A percentile compares a stretch with the other conserved stretches of the same genome.
Conservation (phyloP, 2,329 filamentous ascomycete genomes). For the Calonectria pseudoreteaudii region DNA sequence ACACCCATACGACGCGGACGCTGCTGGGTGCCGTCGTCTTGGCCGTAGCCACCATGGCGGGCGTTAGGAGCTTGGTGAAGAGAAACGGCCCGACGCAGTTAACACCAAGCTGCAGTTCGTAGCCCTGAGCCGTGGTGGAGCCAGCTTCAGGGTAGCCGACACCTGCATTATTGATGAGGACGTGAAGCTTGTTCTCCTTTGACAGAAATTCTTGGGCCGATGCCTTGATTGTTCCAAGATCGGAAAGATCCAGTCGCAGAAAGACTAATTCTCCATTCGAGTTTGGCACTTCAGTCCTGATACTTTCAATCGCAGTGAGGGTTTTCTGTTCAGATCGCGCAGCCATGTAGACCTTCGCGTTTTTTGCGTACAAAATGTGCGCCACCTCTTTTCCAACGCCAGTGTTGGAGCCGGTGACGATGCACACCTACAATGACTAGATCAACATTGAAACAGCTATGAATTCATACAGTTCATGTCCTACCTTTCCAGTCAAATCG, state of each 20-base stretch:
- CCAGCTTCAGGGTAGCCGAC: slow-evolving; percentile 53
- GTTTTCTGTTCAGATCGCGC: slow-evolving; percentile 59
- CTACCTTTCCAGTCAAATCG: slow-evolving; percentile 12
- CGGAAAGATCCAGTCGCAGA: slow-evolving; percentile 56
- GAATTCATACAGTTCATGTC: background rate
- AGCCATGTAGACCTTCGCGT: slow-evolving; percentile 66
- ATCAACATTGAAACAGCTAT: background rate
- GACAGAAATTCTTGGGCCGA: slow-evolving; percentile 41
- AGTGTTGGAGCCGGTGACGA: slow-evolving; percentile 58
- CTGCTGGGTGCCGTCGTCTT: slow-evolving; percentile 38
- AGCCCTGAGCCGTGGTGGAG: slow-evolving; percentile 51
- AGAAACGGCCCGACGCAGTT: slow-evolving; percentile 56
- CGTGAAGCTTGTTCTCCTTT: slow-evolving; percentile 46
- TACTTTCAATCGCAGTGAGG: slow-evolving; percentile 54
- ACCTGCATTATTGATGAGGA: slow-evolving; percentile 58
- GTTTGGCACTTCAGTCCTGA: slow-evolving; percentile 49
- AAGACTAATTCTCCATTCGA: slow-evolving; percentile 52
- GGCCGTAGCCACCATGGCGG: slow-evolving; percentile 48
- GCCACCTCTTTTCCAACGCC: slow-evolving; percentile 63
- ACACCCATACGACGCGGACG: slow-evolving; percentile 50
- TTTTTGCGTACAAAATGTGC: slow-evolving; percentile 64
- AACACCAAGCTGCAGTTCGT: slow-evolving; percentile 56
- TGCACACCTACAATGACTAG: slow-evolving; percentile 53
- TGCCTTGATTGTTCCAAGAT: slow-evolving; percentile 31
- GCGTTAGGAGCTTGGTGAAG: slow-evolving; percentile 52